Evolutionary conservation across 768 basidiomycete genomes (phyloP).

Genomic region (Gymnopilus junonius): DNA sequence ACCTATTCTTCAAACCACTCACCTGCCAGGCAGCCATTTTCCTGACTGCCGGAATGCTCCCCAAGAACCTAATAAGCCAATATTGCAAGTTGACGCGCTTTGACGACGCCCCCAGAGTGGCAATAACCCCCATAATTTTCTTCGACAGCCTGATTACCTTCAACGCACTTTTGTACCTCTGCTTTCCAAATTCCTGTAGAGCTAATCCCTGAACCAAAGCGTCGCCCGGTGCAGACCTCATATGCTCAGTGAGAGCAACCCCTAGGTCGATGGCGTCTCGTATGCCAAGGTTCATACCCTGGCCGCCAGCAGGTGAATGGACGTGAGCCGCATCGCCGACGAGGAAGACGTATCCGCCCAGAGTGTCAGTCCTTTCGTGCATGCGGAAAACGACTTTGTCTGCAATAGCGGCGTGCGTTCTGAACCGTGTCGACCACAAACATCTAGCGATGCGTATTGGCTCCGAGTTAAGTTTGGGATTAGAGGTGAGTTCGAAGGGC

Average conservation of each 20-base stretch:
- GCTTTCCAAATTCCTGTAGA: neutral
- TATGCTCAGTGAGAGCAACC: neutral
- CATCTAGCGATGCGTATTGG: constrained; percentile 1
- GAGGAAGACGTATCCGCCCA: neutral
- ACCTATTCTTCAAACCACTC: constrained; percentile 6
- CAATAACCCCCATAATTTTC: neutral
- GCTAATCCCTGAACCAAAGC: neutral
- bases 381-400: neutral
- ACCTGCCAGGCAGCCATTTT: constrained; percentile 8
- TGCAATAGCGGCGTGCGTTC: constrained; percentile 1
- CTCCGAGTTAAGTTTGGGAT: neutral
- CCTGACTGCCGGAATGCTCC: neutral
- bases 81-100: constrained; percentile 1
- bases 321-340: constrained; percentile 5
- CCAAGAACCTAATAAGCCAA: constrained; percentile 1
- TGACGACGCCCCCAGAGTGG: neutral
- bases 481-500: neutral
- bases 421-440: constrained; percentile 3
- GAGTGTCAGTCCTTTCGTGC: neutral
- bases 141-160: constrained; percentile 5
- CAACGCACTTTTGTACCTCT: neutral
- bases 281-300: constrained; percentile 8
- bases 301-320: constrained; percentile 4
- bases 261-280: constrained; percentile 1
- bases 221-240: neutral